Evolutionary conservation across 768 basidiomycete genomes (phyloP), one percentile per base, ranked within the genome.

Genomic region (Chalciporus sphaerocephalus): DNA sequence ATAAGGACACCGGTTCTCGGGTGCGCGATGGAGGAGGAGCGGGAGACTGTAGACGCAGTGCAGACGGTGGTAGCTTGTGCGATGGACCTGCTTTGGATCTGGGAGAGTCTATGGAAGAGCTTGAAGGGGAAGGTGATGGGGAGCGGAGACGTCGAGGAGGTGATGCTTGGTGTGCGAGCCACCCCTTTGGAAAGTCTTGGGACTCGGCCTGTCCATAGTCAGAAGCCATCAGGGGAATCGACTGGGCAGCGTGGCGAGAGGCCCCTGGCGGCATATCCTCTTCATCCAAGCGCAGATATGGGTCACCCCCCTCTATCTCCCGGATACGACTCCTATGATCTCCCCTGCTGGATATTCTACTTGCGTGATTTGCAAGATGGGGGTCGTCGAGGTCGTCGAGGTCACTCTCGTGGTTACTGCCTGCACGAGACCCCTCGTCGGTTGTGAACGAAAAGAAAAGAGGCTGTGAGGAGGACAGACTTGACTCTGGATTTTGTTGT

Each of bases 401-500:
- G 59, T 83, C 78, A 28, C 65, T 64, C 47, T 74, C 69, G 52
- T 69, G 63, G 50, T 69, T 64, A 58, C 72, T 67, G 48, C 74
- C 79, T 54, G 69, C 67, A 62, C 76, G 75, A 48, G 73, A 67
- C 44, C 75, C 85, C 43, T 81, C 75, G 68, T 87, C 85, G 51
- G 87, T 87, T 36, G 83, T 83, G 66, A 91, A 90, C 16, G 88
- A 91, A 74, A 87, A 92, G 74, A 92, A 92, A 65, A 92, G 78
- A 43, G 89, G 88, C 66, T 88, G 87, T 28, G 71, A 73, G 30
- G 81, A 81, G 17, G 80, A 76, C 32, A 78, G 75, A 56, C 78
- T 68, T 54, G 75, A 78, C 28, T 78, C 71, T 46, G 62, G 60
- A 44, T 72, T 70, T 47, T 69, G 74, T 57, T 79, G 81, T 54